Evolutionary conservation across 169 alveolate species (phyloP).

Genomic region (Cryptosporidium sp.): DNA sequence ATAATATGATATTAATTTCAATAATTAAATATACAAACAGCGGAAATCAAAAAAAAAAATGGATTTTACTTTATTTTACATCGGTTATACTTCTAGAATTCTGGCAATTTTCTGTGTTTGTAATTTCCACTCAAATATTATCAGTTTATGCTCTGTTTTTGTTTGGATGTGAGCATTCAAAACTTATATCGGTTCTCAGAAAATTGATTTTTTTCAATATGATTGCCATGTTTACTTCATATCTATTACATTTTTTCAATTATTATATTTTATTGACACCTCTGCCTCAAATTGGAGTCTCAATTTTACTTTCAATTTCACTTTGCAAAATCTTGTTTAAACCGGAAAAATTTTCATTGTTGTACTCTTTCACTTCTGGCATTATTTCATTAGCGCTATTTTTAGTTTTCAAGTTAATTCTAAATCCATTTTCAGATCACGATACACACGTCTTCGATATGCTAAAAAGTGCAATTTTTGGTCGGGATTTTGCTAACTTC

Average conservation of each 20-base stretch:
- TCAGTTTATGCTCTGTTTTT: constrained; percentile 27
- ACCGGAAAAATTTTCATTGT: background rate
- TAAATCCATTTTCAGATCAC: constrained; percentile 49
- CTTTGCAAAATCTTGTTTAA: background rate
- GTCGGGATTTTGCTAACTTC: constrained; percentile 44
- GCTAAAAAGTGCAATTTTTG: constrained; percentile 54
- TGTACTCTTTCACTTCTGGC: background rate
- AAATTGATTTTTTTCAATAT: constrained; percentile 9
- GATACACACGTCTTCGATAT: constrained; percentile 79
- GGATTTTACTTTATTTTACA: constrained; percentile 22
- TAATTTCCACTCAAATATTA: constrained; percentile 27
- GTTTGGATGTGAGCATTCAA: constrained; percentile 27
- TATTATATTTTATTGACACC: constrained; percentile 45
- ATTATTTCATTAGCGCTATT: constrained; percentile 4
- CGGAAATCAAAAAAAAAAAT: background rate
- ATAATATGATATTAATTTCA: constrained; percentile 24
- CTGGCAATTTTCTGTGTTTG: constrained; percentile 73
- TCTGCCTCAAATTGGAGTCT: constrained; percentile 27
- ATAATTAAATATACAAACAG: background rate
- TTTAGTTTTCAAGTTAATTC: background rate
- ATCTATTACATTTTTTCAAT: constrained; percentile 20
- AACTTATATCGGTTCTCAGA: background rate
- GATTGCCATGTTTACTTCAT: background rate
- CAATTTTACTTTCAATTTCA: constrained; percentile 12
- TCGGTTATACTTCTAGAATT: constrained; percentile 27